These are phyloP conservation scores for Saccharomycopsis fodiens DNA, from an alignment of 805 yeast species.

Conservation along the genomic window DNA sequence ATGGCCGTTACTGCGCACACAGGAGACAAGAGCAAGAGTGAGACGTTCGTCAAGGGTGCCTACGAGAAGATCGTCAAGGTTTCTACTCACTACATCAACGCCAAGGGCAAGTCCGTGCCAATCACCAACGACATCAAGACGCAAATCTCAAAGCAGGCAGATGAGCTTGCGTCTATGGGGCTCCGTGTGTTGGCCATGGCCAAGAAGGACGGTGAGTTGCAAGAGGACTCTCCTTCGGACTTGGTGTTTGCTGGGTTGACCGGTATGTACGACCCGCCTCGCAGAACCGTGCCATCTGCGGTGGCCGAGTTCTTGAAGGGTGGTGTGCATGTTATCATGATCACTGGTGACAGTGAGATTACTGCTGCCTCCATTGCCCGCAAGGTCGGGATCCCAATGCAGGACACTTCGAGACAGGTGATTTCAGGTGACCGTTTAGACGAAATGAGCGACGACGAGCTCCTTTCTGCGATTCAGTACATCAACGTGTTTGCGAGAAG, in stretches of 20 bases:
- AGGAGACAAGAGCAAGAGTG: conserved; percentile 50
- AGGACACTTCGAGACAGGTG: conserved; percentile 56
- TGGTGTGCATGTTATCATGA: conserved; percentile 97
- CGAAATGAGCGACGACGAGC: conserved; percentile 57
- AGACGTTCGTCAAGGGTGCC: conserved; percentile 84
- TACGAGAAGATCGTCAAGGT: conserved; percentile 59
- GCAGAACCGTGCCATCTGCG: conserved; percentile 74
- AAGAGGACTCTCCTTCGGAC: conserved; percentile 35
- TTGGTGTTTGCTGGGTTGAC: conserved; percentile 77
- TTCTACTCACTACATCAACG: conserved; percentile 45
- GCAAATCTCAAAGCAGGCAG: conserved; percentile 50
- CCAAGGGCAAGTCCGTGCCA: conserved; percentile 24
- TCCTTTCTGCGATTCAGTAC: conserved; percentile 67
- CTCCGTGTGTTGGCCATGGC: conserved; percentile 83
- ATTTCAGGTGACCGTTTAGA: conserved; percentile 83
- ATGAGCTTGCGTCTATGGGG: conserved; percentile 70
- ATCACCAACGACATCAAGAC: conserved; percentile 23
- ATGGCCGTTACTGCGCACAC: conserved; percentile 74
- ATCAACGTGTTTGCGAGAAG: conserved; percentile 93
- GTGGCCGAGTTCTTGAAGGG: conserved; percentile 74
- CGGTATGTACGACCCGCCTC: conserved; percentile 98
- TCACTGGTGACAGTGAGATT: conserved; percentile 88
- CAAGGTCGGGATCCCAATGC: conserved; percentile 82
- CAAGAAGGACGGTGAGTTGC: conserved; percentile 29
- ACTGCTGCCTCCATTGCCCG: conserved; percentile 82